Evolutionary conservation across 768 basidiomycete genomes (phyloP).

Genomic region (Rhizopogon vulgaris): DNA sequence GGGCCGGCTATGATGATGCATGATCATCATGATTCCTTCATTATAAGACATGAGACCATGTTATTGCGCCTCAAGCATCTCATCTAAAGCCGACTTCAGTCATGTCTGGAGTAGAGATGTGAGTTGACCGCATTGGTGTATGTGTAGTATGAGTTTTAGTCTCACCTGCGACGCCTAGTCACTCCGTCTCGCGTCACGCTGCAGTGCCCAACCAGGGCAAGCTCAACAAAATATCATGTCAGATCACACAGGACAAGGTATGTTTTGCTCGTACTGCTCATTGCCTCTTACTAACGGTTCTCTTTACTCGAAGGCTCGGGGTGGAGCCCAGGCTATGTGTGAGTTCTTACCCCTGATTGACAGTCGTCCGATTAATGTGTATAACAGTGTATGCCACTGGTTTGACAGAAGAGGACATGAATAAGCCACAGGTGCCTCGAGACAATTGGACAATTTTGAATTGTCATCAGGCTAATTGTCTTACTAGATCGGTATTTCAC

Average conservation of each 20-base stretch:
- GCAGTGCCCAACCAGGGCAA: conserved; percentile 31
- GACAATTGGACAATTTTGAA: conserved; percentile 2
- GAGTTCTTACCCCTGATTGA: conserved; percentile 21
- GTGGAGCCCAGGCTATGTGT: conserved; percentile 87
- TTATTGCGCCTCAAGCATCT: background rate
- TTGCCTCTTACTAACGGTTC: background rate
- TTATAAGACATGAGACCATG: conserved; percentile 10
- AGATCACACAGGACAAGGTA: conserved; percentile 76
- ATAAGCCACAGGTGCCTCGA: conserved; percentile 66
- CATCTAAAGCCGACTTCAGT: conserved; percentile 6
- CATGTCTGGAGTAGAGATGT: conserved; percentile 65
- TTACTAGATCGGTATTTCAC: conserved; percentile 75
- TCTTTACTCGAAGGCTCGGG: conserved; percentile 38
- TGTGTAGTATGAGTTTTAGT: background rate
- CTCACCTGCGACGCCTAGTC: conserved; percentile 10
- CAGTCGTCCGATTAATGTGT: background rate
- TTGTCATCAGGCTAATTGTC: conserved; percentile 5
- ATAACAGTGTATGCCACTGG: conserved; percentile 66
- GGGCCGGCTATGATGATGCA: conserved; percentile 1
- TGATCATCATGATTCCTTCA: background rate
- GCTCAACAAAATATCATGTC: conserved; percentile 71
- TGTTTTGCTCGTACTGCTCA: background rate
- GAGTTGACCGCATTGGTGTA: conserved; percentile 12
- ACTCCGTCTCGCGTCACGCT: conserved; percentile 14
- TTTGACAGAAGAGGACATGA: conserved; percentile 72